Evolutionary conservation across 2,329 filamentous ascomycete genomes (phyloP), one percentile per base, ranked within the genome.

Genomic region (Monosporascus sp.): DNA sequence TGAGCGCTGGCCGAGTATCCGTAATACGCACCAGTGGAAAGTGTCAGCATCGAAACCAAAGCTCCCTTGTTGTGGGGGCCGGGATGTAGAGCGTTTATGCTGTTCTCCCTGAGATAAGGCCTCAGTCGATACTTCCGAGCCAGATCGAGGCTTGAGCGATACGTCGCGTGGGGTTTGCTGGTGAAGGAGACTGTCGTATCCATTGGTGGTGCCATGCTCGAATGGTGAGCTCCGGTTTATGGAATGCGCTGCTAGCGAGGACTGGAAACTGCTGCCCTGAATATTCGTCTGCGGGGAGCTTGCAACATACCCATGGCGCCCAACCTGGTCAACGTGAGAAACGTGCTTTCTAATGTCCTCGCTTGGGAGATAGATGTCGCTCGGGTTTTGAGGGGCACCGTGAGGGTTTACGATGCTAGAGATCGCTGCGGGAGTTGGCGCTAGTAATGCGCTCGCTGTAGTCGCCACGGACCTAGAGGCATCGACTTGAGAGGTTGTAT

Each of bases 301-400:
- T 5, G 46, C 47, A 43, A 56, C 56, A 46, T 60, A 62, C 31
- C 46, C 51, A 22, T 54, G 54, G 5, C 52, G 54, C 22, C 56
- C 61, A 20, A 54, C 58, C 38, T 59, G 58, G 22, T 58, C 38
- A 11, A 55, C 50, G 14, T 63, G 56, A 27, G 61, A 62, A n/a
- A 50, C 50, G 15, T 59, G 60, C 53, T 60, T 66, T 43, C 66
- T 59, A 31, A 69, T 60, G 27, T 67, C 64, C 38, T 68, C 63
- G 43, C 65, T 68, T 48, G 62, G 62, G 14, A 65, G 61, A 49
- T 69, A 69, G 46, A 69, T 67, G 37, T 69, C 67, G 14, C 65
- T 56, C 7, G 66, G 66, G 38, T 69, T 66, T 54, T 68, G 66
- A 7, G 66, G 66, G 24, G 66, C 65, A 31, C 67, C 67, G 48